These are phyloP conservation scores for Helenozyma baotianmanensis DNA, from an alignment of 805 yeast species.

Conservation along the genomic window DNA sequence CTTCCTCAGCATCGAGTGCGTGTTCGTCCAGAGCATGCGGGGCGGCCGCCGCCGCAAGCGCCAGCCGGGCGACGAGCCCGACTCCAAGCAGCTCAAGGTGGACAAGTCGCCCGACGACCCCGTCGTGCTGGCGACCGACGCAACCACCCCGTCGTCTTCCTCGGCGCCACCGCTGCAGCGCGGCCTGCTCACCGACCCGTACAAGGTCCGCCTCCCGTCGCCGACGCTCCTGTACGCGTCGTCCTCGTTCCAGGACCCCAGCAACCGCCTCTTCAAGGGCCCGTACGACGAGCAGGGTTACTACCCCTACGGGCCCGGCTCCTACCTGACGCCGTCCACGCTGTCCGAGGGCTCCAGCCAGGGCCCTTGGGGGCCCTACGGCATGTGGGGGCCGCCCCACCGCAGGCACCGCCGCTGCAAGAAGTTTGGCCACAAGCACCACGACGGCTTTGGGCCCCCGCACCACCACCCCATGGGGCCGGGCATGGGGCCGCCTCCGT, in stretches of 20 bases:
- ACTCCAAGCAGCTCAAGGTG: not conserved
- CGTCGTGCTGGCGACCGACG: not conserved
- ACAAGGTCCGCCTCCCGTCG: slow-evolving; percentile 6
- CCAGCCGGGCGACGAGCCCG: not conserved
- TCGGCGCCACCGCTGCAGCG: not conserved
- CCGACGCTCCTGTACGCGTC: slow-evolving; percentile 11
- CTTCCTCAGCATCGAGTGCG: slow-evolving; percentile 43
- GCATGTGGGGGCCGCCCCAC: not conserved
- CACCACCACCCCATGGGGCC: no score
- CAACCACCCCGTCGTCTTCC: not conserved
- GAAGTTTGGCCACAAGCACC: not conserved
- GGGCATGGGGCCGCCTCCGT: no score
- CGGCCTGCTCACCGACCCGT: slow-evolving; percentile 1
- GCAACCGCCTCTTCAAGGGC: no score
- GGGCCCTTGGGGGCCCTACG: no score
- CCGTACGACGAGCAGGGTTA: no score
- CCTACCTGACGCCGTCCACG: no score
- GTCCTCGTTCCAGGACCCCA: slow-evolving; percentile 3
- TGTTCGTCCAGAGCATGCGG: slow-evolving; percentile 51
- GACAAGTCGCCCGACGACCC: not conserved
- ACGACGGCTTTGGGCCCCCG: no score
- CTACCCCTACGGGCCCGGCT: no score
- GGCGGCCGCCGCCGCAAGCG: slow-evolving; percentile 50
- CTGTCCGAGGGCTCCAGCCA: no score
- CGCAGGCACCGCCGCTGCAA: slow-evolving; percentile 1